A percentile compares a stretch with the other conserved stretches of the same genome.
These are phyloP conservation scores for Phytophthora macrochlamydospora DNA, from an alignment of 352 stramenopile genomes.

Conservation along the genomic window DNA sequence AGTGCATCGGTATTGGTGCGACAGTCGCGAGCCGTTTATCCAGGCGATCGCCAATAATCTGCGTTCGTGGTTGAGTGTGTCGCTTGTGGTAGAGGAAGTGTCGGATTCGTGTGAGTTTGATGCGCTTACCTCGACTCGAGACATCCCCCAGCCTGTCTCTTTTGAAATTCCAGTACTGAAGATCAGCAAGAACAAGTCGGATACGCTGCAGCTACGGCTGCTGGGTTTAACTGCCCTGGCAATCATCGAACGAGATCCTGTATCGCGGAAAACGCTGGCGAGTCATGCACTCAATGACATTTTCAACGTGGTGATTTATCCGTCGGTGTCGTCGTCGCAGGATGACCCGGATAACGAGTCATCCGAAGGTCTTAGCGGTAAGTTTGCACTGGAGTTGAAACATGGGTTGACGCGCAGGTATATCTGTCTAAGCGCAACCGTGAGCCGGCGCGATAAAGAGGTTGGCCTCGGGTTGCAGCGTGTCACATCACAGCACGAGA, in stretches of 20 bases:
- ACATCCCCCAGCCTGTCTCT: conserved; percentile 79
- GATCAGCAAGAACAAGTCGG: conserved; percentile 80
- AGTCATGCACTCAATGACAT: conserved; percentile 78
- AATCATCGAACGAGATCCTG: conserved; percentile 78
- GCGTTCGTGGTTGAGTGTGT: conserved; percentile 83
- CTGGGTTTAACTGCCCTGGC: conserved; percentile 71
- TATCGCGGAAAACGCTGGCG: conserved; percentile 70
- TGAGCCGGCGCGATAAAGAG: conserved; percentile 71
- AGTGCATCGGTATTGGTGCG: conserved; percentile 88
- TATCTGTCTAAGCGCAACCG: conserved; percentile 69
- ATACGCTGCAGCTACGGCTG: conserved; percentile 75
- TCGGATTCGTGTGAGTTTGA: conserved; percentile 87
- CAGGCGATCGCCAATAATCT: conserved; percentile 88
- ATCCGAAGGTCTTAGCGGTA: conserved; percentile 68
- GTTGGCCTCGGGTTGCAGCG: conserved; percentile 73
- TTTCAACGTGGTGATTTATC: conserved; percentile 89
- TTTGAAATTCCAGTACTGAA: conserved; percentile 89
- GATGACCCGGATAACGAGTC: conserved; percentile 45
- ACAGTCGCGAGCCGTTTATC: conserved; percentile 87
- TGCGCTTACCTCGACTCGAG: conserved; percentile 70
- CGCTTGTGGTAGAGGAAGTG: conserved; percentile 85
- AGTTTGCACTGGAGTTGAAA: conserved; percentile 88
- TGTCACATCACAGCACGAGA: conserved; percentile 56
- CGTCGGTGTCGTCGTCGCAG: conserved; percentile 72
- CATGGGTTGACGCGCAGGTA: conserved; percentile 79